Evolutionary conservation across 1,284 basidiomycete species (phyloP).

Genomic region (Meira miltonrushii): DNA sequence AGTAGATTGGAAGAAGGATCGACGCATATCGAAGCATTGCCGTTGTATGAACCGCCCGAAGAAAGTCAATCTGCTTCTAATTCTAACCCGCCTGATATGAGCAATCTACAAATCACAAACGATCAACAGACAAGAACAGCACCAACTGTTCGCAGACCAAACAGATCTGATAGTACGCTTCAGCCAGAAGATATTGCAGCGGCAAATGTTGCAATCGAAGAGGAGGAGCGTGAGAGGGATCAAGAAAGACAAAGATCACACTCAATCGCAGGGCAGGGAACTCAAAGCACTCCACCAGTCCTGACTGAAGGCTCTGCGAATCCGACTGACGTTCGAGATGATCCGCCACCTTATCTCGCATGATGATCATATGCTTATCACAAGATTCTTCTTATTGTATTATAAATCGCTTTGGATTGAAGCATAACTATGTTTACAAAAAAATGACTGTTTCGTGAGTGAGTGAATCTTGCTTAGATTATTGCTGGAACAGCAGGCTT

Average conservation of each 20-base stretch:
- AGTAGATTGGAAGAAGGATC: slow-evolving; percentile 15
- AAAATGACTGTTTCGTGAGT: not conserved
- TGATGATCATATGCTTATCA: not conserved
- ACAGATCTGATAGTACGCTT: not conserved
- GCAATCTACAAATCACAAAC: not conserved
- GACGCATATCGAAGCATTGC: slow-evolving; percentile 28
- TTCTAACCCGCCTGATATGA: not conserved
- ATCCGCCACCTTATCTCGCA: slow-evolving; percentile 1
- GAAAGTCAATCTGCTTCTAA: not conserved
- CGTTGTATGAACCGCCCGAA: slow-evolving; percentile 17
- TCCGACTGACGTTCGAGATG: not conserved
- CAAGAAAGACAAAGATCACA: not conserved
- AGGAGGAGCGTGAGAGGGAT: slow-evolving; percentile 13
- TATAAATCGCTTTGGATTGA: too few species aligned
- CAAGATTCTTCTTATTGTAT: too few species aligned
- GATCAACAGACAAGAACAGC: not conserved
- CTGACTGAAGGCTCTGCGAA: not conserved
- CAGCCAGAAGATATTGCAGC: slow-evolving; percentile 9
- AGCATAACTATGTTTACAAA: too few species aligned
- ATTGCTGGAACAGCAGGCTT: slow-evolving; percentile 67
- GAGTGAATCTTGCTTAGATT: not conserved
- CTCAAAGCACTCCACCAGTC: not conserved
- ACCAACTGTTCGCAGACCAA: not conserved
- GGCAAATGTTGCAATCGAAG: slow-evolving; percentile 8
- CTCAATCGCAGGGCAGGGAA: too few species aligned